Percentiles rank a stretch among this genome's conserved stretches.
Evolutionary conservation across 2,329 filamentous ascomycete species (phyloP).

Genomic region (Moelleriella libera): DNA sequence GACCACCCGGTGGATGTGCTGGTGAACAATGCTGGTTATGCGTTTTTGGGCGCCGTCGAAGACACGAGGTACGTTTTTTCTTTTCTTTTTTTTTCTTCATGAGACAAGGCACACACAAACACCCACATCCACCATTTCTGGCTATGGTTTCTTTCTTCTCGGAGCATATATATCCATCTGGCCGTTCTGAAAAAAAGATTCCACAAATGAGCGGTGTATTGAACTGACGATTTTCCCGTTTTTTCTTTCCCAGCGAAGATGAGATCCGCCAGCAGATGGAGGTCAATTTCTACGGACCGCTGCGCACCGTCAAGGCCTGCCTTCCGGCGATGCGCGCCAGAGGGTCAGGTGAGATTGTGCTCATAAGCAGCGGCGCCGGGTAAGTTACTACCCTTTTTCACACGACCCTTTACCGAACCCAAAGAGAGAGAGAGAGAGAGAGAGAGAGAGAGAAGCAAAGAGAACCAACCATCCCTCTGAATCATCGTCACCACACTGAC

Average conservation of each 20-base stretch:
- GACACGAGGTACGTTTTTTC: neutral
- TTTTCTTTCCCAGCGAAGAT: slow-evolving; percentile 12
- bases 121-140: neutral
- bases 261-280: slow-evolving; percentile 26
- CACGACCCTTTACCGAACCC: neutral
- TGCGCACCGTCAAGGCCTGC: slow-evolving; percentile 31
- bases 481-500: neutral
- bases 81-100: neutral
- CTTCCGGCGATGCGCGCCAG: slow-evolving; percentile 30
- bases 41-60: neutral
- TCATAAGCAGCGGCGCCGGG: slow-evolving; percentile 30
- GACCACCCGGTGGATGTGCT: neutral
- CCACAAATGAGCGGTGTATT: too few relatives aligned
- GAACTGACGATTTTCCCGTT: too few relatives aligned
- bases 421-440: neutral
- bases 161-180: too few relatives aligned
- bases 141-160: too few relatives aligned
- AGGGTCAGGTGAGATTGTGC: slow-evolving; percentile 26
- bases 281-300: slow-evolving; percentile 33
- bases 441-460: neutral
- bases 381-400: slow-evolving; percentile 8
- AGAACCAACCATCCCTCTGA: neutral
- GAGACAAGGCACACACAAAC: neutral
- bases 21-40: neutral
- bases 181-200: too few relatives aligned